Conservation (phyloP, 192 early-diverging fungal genomes). For the Phlyctochytrium planicorne region DNA sequence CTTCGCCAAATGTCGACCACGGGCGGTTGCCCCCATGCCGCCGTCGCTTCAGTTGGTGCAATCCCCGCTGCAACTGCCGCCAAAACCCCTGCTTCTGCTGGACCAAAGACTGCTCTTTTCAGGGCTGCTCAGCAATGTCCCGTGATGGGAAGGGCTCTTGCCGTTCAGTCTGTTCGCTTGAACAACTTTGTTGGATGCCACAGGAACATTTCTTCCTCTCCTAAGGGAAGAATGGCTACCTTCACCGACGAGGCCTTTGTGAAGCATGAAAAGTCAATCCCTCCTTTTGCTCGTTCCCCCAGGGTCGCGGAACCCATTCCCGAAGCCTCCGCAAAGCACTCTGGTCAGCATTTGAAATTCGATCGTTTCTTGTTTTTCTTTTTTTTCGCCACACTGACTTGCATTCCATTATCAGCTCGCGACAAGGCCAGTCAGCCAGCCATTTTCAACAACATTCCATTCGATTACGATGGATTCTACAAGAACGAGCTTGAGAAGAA, state of each 20-base stretch:
- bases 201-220: conserved; percentile 27
- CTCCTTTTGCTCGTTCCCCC: too few relatives aligned
- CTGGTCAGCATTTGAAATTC: not conserved
- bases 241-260: not conserved
- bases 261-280: not conserved
- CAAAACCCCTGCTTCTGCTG: not conserved
- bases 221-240: conserved; percentile 23
- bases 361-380: not conserved
- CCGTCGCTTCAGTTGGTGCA: conserved; percentile 18
- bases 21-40: conserved; percentile 34
- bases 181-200: not conserved
- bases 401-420: not conserved
- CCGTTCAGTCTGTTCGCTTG: conserved; percentile 51
- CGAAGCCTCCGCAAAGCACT: not conserved
- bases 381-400: not conserved
- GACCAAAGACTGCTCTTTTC: conserved; percentile 42
- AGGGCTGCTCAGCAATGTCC: conserved; percentile 70
- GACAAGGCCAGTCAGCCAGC: not conserved
- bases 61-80: conserved; percentile 17
- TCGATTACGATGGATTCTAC: conserved; percentile 92
- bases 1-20: conserved; percentile 59
- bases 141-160: conserved; percentile 76
- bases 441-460: conserved; percentile 33
- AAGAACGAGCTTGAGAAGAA: conserved; percentile 88
- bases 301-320: too few relatives aligned